Evolutionary conservation across 805 yeast genomes (phyloP).

Genomic region (Kuraishia piskuri): DNA sequence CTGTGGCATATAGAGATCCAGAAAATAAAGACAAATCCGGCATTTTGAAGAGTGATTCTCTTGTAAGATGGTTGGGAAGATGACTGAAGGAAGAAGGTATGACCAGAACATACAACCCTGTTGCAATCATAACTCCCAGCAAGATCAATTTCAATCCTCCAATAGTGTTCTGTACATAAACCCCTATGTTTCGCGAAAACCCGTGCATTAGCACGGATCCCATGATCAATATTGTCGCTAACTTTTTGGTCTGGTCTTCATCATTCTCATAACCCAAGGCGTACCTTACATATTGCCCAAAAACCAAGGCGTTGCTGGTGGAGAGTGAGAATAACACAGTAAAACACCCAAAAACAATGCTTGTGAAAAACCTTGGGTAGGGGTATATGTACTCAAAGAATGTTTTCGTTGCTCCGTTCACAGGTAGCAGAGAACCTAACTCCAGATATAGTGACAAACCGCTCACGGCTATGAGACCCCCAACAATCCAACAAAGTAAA

Average conservation of each 20-base stretch:
- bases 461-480: slow-evolving; percentile 48
- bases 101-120: slow-evolving; percentile 31
- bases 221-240: slow-evolving; percentile 11
- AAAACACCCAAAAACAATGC: slow-evolving; percentile 31
- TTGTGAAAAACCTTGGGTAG: slow-evolving; percentile 36
- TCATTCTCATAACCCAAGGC: slow-evolving; percentile 26
- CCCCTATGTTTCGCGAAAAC: slow-evolving; percentile 31
- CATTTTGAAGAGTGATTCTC: slow-evolving; percentile 9
- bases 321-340: slow-evolving; percentile 33
- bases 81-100: slow-evolving; percentile 22
- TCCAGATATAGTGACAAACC: slow-evolving; percentile 57
- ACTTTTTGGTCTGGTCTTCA: slow-evolving; percentile 16
- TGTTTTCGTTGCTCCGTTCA: slow-evolving; percentile 62
- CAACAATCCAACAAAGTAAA: slow-evolving; percentile 47
- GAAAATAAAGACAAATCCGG: slow-evolving; percentile 19
- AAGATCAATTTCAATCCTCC: slow-evolving; percentile 34
- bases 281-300: slow-evolving; percentile 38
- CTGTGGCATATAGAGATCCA: slow-evolving; percentile 28
- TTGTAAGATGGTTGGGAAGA: slow-evolving; percentile 12
- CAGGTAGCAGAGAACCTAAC: slow-evolving; percentile 57
- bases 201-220: slow-evolving; percentile 26
- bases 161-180: slow-evolving; percentile 31
- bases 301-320: slow-evolving; percentile 36
- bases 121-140: slow-evolving; percentile 26
- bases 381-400: slow-evolving; percentile 56